Evolutionary conservation across 768 basidiomycete species (phyloP), one percentile per base, ranked within the genome.

Genomic region (Panus rudis): DNA sequence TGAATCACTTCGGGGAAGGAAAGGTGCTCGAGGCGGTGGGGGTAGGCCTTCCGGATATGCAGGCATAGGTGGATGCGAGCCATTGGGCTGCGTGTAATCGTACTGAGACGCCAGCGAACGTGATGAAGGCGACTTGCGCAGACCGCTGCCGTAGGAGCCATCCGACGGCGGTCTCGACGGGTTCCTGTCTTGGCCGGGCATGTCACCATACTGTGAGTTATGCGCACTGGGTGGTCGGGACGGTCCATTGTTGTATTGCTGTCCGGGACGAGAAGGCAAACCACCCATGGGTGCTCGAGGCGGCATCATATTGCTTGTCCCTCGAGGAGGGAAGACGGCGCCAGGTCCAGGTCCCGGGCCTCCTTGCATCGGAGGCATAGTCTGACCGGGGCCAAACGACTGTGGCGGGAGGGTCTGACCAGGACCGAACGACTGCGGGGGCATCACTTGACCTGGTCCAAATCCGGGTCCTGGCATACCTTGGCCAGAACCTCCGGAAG

Each of bases 31-130:
- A 6, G 67, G 56, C 26, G 57, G 57, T n/a, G n/a, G n/a, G 12
- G 62, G 48, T 31, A 67, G 52, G 19, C 52, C 61, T 24, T 61
- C 62, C 7, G 68, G 62, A 26, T 65, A 55, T 16, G 55, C 57
- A 10, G 70, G 72, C 43, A 65, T 52, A n/a, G 65, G 70, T 20
- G 71, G 65, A 4, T 55, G 44, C 10, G 56, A 50, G 5, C 48
- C 50, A 33, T 51, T 37, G 63, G 67, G 62, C 12, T 65, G 58
- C 34, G 44, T 37, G 10, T 46, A 51, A 14, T 70, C 70, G 43
- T 66, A 57, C 45, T 76, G 76, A 37, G 75, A 66, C 54, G 68
- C 67, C 22, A 87, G 67, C 12, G 80, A 84, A 17, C 73, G 74
- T 19, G 74, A 63, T 11, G 85, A 85, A 17, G 70, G 60, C 8